A percentile compares a stretch with the other conserved stretches of the same genome.
Evolutionary conservation across 1,139 yeast genomes (phyloP).

Genomic region (Geotrichum phurueaensis): DNA sequence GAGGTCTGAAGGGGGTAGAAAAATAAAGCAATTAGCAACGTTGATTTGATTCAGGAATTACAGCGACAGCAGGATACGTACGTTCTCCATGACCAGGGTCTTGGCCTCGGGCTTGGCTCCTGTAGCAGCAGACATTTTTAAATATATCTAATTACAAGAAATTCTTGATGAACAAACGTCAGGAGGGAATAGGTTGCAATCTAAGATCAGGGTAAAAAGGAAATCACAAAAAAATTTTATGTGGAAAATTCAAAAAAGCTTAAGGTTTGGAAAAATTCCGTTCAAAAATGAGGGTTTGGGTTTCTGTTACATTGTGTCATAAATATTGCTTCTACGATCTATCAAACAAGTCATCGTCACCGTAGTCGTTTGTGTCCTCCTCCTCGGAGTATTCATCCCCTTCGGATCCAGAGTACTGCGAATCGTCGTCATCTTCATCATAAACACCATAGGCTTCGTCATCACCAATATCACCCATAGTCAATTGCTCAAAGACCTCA

Average conservation of each 20-base stretch:
- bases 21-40: background rate
- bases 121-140: slow-evolving; percentile 15
- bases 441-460: slow-evolving; percentile 31
- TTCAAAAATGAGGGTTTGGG: background rate
- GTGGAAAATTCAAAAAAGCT: background rate
- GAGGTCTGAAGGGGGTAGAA: slow-evolving; percentile 49
- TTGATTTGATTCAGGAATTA: background rate
- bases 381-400: slow-evolving; percentile 24
- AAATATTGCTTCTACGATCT: slow-evolving; percentile 31
- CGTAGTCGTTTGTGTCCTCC: slow-evolving; percentile 30
- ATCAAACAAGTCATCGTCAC: slow-evolving; percentile 43
- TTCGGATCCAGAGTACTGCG: slow-evolving; percentile 35
- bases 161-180: background rate
- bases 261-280: background rate
- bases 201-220: background rate
- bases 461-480: slow-evolving; percentile 28
- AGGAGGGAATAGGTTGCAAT: background rate
- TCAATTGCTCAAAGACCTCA: slow-evolving; percentile 55
- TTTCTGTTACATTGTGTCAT: background rate
- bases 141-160: background rate
- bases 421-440: slow-evolving; percentile 24
- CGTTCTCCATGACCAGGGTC: slow-evolving; percentile 40
- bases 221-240: background rate
- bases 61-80: slow-evolving; percentile 21
- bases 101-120: slow-evolving; percentile 27